These are phyloP conservation scores for Cercospora nicotianae DNA, from an alignment of 2,329 filamentous ascomycete genomes.

Conservation along the genomic window DNA sequence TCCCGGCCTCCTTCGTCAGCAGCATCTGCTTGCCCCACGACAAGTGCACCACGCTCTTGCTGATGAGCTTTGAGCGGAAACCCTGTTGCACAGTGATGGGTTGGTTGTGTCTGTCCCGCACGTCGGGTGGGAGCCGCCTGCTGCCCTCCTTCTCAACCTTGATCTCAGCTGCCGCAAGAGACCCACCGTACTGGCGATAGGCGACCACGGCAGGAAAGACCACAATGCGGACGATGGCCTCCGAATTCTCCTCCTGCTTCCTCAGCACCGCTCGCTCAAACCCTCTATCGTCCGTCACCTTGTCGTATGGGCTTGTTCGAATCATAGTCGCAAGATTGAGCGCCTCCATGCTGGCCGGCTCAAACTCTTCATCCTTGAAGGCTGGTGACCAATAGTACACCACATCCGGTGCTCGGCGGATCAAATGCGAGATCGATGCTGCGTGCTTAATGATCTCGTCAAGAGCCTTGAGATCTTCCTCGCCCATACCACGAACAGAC, in stretches of 20 bases:
- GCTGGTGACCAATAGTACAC: slow-evolving; percentile 36
- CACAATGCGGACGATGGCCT: slow-evolving; percentile 36
- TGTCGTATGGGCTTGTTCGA: slow-evolving; percentile 28
- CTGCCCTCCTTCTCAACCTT: slow-evolving; percentile 18
- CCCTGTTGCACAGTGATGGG: slow-evolving; percentile 19
- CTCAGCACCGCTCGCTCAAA: slow-evolving; percentile 25
- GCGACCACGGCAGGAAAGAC: slow-evolving; percentile 33
- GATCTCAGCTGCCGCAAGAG: slow-evolving; percentile 25
- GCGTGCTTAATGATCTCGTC: slow-evolving; percentile 27
- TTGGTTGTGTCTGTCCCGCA: slow-evolving; percentile 1
- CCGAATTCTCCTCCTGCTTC: slow-evolving; percentile 18
- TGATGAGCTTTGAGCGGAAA: slow-evolving; percentile 32
- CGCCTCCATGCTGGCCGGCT: slow-evolving; percentile 33
- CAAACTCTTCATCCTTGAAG: slow-evolving; percentile 39
- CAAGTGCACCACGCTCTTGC: slow-evolving; percentile 33
- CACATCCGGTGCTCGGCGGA: slow-evolving; percentile 28
- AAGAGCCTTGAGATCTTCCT: background rate
- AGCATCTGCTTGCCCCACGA: slow-evolving; percentile 36
- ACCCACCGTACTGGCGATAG: slow-evolving; percentile 33
- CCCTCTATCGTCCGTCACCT: slow-evolving; percentile 18
- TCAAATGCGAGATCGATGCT: slow-evolving; percentile 24
- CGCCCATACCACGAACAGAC: background rate
- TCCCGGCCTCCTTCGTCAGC: slow-evolving; percentile 36
- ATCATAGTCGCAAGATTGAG: slow-evolving; percentile 33
- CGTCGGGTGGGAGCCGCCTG: slow-evolving; percentile 17